phyloP scores from a whole-genome alignment of 495 filamentous ascomycete species.

The Podospora pseudopauciseta region DNA sequence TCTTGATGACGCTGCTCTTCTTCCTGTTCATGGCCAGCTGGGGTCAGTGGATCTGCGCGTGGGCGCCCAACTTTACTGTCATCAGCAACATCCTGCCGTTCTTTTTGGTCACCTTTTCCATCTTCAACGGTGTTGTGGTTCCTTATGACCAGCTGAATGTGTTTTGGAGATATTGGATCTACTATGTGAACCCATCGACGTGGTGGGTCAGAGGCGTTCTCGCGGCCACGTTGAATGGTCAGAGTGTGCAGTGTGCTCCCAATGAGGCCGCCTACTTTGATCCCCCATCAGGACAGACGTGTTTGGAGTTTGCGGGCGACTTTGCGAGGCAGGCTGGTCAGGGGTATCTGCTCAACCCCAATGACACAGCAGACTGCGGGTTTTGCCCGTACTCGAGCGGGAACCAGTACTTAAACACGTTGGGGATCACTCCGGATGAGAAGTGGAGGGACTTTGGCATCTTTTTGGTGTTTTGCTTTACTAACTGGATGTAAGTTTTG shows the following conservation, averaged over 20 bases:
- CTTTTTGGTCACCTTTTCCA: slow-evolving; percentile 72
- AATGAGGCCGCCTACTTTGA: slow-evolving; percentile 65
- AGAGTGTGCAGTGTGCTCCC: slow-evolving; percentile 54
- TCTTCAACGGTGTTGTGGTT: slow-evolving; percentile 74
- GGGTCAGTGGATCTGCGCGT: slow-evolving; percentile 83
- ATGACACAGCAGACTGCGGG: slow-evolving; percentile 57
- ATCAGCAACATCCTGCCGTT: slow-evolving; percentile 71
- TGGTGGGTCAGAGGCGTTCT: slow-evolving; percentile 77
- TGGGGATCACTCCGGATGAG: slow-evolving; percentile 59
- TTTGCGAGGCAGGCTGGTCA: slow-evolving; percentile 44
- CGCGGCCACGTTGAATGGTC: slow-evolving; percentile 52
- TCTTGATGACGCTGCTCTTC: slow-evolving; percentile 78
- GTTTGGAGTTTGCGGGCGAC: slow-evolving; percentile 56
- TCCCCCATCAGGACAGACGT: slow-evolving; percentile 60
- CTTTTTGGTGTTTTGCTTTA: slow-evolving; percentile 70
- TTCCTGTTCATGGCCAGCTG: slow-evolving; percentile 73
- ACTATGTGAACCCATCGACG: slow-evolving; percentile 65
- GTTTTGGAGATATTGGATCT: slow-evolving; percentile 76
- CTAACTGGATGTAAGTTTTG: slow-evolving; percentile 58
- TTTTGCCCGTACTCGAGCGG: slow-evolving; percentile 71
- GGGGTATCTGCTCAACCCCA: slow-evolving; percentile 59
- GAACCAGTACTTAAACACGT: slow-evolving; percentile 60
- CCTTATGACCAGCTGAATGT: slow-evolving; percentile 58
- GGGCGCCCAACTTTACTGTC: slow-evolving; percentile 75
- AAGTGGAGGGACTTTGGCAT: slow-evolving; percentile 79